These are phyloP conservation scores for Lactarius pseudohatsudake DNA, from an alignment of 768 basidiomycete genomes.

Conservation along the genomic window DNA sequence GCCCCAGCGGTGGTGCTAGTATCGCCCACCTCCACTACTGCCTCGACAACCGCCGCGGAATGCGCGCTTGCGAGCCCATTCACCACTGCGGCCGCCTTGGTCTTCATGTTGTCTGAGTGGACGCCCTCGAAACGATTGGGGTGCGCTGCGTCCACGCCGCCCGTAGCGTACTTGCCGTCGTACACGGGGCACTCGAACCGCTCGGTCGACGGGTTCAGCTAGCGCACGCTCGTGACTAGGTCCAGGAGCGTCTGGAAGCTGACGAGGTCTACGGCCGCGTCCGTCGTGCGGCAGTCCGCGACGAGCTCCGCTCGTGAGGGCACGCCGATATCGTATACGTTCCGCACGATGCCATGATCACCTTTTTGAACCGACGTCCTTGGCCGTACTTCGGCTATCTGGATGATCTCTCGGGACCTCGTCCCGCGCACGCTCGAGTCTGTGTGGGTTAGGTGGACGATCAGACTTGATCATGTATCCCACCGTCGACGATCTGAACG, in stretches of 20 bases:
- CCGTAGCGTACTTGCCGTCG: constrained; percentile 95
- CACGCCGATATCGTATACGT: constrained; percentile 99
- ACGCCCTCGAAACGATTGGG: constrained; percentile 69
- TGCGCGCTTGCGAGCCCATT: constrained; percentile 35
- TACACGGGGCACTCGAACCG: constrained; percentile 97
- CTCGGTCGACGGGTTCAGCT: constrained; percentile 74
- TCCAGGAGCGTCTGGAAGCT: constrained; percentile 87
- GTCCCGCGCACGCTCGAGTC: constrained; percentile 99
- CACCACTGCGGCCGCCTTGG: constrained; percentile 40
- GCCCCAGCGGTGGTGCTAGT: not conserved
- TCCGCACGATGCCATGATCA: constrained; percentile 95
- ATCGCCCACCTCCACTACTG: constrained; percentile 37
- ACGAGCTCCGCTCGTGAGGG: constrained; percentile 89
- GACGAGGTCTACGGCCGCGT: no score
- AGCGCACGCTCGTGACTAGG: constrained; percentile 79
- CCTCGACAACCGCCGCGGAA: constrained; percentile 31
- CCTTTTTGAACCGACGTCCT: constrained; percentile 97
- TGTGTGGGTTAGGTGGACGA: constrained; percentile 36
- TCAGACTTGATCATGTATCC: constrained; percentile 20
- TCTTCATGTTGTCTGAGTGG: constrained; percentile 80
- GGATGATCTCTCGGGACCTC: constrained; percentile 96
- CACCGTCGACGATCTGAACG: constrained; percentile 94
- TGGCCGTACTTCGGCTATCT: constrained; percentile 70
- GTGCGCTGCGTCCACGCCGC: constrained; percentile 84
- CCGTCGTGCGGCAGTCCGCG: constrained; percentile 92